Base-by-base conservation (phyloP, 2,329 filamentous ascomycete genomes). In the Pestalotiopsis sp. region DNA sequence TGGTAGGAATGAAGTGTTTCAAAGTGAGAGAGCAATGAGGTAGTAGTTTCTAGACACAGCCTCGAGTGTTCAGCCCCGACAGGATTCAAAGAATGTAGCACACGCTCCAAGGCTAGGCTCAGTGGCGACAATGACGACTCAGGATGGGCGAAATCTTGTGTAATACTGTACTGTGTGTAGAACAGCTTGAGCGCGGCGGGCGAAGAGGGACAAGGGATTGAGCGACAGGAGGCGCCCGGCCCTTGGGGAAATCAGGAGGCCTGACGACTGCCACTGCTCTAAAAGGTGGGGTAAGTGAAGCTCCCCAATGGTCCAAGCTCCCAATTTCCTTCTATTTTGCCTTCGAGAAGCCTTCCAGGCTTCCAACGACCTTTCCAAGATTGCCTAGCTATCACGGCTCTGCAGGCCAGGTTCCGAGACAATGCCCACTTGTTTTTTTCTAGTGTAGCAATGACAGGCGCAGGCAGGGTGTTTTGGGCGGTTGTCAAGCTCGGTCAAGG, bases 271-370 rank as follows among this genome's bases (percentile, higher is more conserved):
- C 45, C 45, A 52, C 45, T 62, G 65, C 56, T 60, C 64, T 66
- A 58, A 66, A 58, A 57, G 64, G 64, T 56, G 45, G 64, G 64
- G 52, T 66, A 57, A 36, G 23, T 11, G 23, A 38, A 27, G 20
- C 52, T 45, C 12, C 45, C 45, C 45, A 5, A 17, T 66, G 65
- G 65, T 66, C 65, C 23, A 45, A 56, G 65, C 65, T 52, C 45
- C 45, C 45, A 52, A 52, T 66, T 62, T 40, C 64, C 65, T 66
- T 66, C 65, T 56, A 36, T 41, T 14, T 5, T 17, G 56, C 52
- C 65, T 66, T 66, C 65, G 58, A 56, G 65, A 66, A 66, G 23
- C 14, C 36, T 66, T 66, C 65, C 23, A 60, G 13, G 38, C 20
- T 64, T 64, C 25, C 61, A n/a, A 36, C 61, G 40, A 45, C 40